Percentiles rank a stretch among this genome's conserved stretches.
phyloP scores from a whole-genome alignment of 345 rosid genomes.

The Populus tremula region DNA sequence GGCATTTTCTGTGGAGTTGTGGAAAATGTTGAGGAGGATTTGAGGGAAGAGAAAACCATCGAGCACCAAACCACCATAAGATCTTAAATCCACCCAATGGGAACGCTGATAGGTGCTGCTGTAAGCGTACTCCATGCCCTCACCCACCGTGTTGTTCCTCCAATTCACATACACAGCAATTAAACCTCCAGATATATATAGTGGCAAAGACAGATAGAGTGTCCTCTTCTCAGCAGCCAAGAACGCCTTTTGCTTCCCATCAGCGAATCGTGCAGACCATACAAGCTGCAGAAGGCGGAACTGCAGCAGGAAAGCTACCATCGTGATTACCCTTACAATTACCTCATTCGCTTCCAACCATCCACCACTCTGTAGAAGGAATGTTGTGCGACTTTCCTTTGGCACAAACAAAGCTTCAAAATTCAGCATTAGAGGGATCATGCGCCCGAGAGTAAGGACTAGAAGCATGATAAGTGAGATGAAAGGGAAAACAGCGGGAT shows the following conservation, averaged over 20 bases:
- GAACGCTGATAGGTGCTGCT: not conserved
- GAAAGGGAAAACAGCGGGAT: slow-evolving; percentile 7
- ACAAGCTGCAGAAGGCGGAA: slow-evolving; percentile 25
- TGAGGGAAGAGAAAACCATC: slow-evolving; percentile 34
- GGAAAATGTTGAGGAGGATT: slow-evolving; percentile 30
- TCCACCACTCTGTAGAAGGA: not conserved
- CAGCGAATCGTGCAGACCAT: slow-evolving; percentile 10
- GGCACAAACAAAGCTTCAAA: slow-evolving; percentile 23
- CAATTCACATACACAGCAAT: slow-evolving; percentile 16
- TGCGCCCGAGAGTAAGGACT: slow-evolving; percentile 10
- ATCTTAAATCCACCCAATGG: slow-evolving; percentile 15
- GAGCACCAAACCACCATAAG: slow-evolving; percentile 24
- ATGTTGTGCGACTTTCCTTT: not conserved
- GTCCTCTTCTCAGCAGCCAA: slow-evolving; percentile 29
- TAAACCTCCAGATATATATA: slow-evolving; percentile 15
- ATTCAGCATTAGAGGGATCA: slow-evolving; percentile 31
- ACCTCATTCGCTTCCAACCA: slow-evolving; percentile 26
- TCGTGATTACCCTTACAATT: slow-evolving; percentile 18
- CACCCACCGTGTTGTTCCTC: not conserved
- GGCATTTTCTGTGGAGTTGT: slow-evolving; percentile 2
- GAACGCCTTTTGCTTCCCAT: slow-evolving; percentile 14
- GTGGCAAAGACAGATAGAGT: slow-evolving; percentile 9
- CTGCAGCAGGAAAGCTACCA: slow-evolving; percentile 24
- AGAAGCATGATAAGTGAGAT: slow-evolving; percentile 27
- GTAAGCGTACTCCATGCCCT: not conserved